phyloP scores from a whole-genome alignment of 192 early-diverging fungal species.

The Coemansia sp. region DNA sequence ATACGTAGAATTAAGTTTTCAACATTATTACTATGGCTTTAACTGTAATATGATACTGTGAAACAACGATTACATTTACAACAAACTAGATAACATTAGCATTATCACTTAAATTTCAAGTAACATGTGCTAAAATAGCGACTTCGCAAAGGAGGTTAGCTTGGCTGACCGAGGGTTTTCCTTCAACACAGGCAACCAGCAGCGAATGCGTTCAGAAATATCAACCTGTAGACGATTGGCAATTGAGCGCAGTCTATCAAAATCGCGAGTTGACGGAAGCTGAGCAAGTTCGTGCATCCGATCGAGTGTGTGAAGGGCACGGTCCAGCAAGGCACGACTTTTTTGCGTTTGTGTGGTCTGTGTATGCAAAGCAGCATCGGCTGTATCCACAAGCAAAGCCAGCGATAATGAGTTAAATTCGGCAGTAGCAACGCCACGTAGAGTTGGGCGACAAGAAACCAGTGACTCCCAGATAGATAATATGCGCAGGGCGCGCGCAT shows the following conservation, averaged over 20 bases:
- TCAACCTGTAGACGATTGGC: constrained; percentile 13
- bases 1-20: background rate
- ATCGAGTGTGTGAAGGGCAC: constrained; percentile 16
- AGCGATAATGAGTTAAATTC: constrained; percentile 16
- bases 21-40: too few relatives aligned
- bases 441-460: background rate
- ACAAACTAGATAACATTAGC: too few relatives aligned
- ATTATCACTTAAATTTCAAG: too few relatives aligned
- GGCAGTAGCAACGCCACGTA: background rate
- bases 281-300: constrained; percentile 30
- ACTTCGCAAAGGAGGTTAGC: constrained; percentile 31
- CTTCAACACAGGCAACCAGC: constrained; percentile 20
- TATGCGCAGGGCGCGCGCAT: constrained; percentile 1
- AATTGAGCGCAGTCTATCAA: constrained; percentile 19
- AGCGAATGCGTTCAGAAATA: constrained; percentile 4
- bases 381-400: background rate
- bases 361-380: background rate
- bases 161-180: constrained; percentile 6
- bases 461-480: constrained; percentile 6
- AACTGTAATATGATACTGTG: too few relatives aligned
- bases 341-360: background rate
- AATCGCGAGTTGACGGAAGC: background rate
- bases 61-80: too few relatives aligned
- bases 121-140: constrained; percentile 15
- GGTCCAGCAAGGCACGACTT: background rate